Conservation (phyloP, 495 filamentous ascomycete species). For the Podospora fimiseda region DNA sequence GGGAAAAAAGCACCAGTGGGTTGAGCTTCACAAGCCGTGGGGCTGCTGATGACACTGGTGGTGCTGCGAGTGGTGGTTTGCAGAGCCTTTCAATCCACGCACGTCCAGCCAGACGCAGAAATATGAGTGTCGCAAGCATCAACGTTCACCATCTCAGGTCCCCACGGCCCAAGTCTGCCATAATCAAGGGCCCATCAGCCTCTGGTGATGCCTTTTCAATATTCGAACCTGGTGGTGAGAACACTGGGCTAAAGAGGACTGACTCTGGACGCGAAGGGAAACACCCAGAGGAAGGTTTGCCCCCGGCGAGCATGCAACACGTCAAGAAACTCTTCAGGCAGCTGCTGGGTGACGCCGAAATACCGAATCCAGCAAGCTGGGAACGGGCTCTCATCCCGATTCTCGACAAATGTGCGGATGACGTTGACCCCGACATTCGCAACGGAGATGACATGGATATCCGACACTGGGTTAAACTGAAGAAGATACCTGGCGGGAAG, state of each 20-base stretch:
- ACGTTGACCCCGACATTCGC: slow-evolving; percentile 88
- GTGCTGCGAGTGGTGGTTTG: slow-evolving; percentile 9
- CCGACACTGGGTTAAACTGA: slow-evolving; percentile 96
- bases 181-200: slow-evolving; percentile 34
- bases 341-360: slow-evolving; percentile 66
- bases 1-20: slow-evolving; percentile 61
- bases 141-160: slow-evolving; percentile 61
- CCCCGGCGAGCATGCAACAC: slow-evolving; percentile 79
- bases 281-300: slow-evolving; percentile 72
- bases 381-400: slow-evolving; percentile 89
- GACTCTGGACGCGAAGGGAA: slow-evolving; percentile 76
- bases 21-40: slow-evolving; percentile 55
- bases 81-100: slow-evolving; percentile 48
- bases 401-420: slow-evolving; percentile 83
- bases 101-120: slow-evolving; percentile 59
- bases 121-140: slow-evolving; percentile 67
- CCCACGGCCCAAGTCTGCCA: slow-evolving; percentile 50
- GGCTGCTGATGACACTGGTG: slow-evolving; percentile 29
- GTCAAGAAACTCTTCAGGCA: slow-evolving; percentile 79
- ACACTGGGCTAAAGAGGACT: slow-evolving; percentile 57
- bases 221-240: slow-evolving; percentile 28
- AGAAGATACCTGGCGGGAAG: slow-evolving; percentile 84
- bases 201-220: slow-evolving; percentile 38
- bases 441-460: slow-evolving; percentile 93
- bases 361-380: slow-evolving; percentile 71